Evolutionary conservation across 2,329 filamentous ascomycete genomes (phyloP), one percentile per base, ranked within the genome.

Genomic region (Cadophora gregata): DNA sequence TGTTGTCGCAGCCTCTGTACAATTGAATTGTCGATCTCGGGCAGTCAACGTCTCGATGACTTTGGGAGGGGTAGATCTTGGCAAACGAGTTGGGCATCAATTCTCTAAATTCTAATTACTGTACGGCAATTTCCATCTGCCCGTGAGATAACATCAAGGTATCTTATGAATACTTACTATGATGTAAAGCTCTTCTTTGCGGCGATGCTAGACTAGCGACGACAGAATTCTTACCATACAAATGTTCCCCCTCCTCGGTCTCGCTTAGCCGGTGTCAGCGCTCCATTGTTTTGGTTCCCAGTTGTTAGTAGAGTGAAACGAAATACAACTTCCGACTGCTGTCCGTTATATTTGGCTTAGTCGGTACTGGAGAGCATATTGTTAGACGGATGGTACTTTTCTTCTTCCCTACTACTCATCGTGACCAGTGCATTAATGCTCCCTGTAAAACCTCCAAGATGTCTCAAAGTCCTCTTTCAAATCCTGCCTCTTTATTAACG

Each of bases 391-490:
- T n/a, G n/a, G n/a, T n/a, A n/a, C n/a, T n/a, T n/a, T n/a, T n/a
- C n/a, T n/a, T n/a, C n/a, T n/a, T n/a, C n/a, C n/a, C n/a, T n/a
- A n/a, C 38, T 1, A 6, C 38, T 16, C 38, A 12, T 42, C 38
- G 12, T 42, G 12, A 16, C 38, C 33, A 33, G 4, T 12, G 19
- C 27, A 16, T 55, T n/a, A 55, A 33, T 55, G 51, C 29, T 65
- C 38, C 7, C 58, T 51, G 55, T 85, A 84, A 70, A 85, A 88
- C 70, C 74, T 83, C 85, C 85, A 87, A 45, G 75, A 73, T 0
- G 82, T 76, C 69, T 81, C 79, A 65, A 82, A 84, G 16, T 85
- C 80, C 21, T 74, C 72, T 25, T 72, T 70, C 25, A 88, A 69
- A 19, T 80, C 77, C 66, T 80, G 72, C 4, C 79, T 76, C 53